Evolutionary conservation across 1,284 basidiomycete species (phyloP), one percentile per base, ranked within the genome.

Genomic region (Xerocomus subilludens): DNA sequence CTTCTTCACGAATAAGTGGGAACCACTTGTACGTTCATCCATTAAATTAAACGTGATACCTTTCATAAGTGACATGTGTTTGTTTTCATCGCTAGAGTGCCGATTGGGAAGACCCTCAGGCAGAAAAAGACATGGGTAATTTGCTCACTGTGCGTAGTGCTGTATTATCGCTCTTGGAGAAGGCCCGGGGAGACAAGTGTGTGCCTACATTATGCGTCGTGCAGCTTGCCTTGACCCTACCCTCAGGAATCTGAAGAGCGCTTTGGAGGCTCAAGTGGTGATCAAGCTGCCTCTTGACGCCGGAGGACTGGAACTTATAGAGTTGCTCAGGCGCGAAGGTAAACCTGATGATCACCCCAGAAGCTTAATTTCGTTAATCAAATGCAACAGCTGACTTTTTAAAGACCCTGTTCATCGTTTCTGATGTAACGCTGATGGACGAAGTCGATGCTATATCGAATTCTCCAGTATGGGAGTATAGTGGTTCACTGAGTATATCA

Each of bases 331-430:
- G 64, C 87, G 88, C 64, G 89, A 92, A 86, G 88, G 92, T 89
- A 53, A 66, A 79, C 66, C 69, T 66, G 51, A 53, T 18, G 33
- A 10, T 49, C 36, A n/a, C 51, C 14, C 27, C 47, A n/a, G 25
- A 27, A 51, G 47, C 27, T 42, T 13, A 36, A 16, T 49, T 27
- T 58, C 18, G 59, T 78, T 47, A 79, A 64, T 42, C 4, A 27
- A 60, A 56, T 21, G 11, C 42, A 14, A 68, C 70, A 95, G 94
- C 88, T 77, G 79, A 84, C 20, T 88, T 91, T 72, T 85, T 96
- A 42, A 91, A 91, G 78, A 91, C 90, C 0, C 85, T 96, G 6
- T 94, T 95, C 82, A 94, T 95, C 71, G 92, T 94, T 7, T 96
- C 95, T 2, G 87, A 92, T 65, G 93, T 90, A 27, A 84, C 81